Conservation (phyloP, 371 early-diverging fungal species). For the Homolaphlyctis polyrhiza region DNA sequence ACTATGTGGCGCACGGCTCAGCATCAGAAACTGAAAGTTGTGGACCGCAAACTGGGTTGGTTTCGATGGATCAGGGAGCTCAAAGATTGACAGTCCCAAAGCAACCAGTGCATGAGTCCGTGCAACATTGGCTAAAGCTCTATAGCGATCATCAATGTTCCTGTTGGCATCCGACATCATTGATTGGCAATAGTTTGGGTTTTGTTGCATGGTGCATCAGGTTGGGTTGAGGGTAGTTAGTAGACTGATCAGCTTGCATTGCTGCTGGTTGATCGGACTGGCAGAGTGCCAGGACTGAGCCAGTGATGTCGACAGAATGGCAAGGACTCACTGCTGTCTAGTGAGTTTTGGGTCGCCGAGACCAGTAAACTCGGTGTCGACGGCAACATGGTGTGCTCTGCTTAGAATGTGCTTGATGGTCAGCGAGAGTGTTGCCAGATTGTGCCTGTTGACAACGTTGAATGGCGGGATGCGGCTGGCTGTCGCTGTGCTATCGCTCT, state of each 20-base stretch:
- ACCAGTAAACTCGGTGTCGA: conserved; percentile 90
- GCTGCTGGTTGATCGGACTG: neutral
- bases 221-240: no score
- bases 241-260: no score
- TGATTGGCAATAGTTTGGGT: no score
- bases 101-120: conserved; percentile 70
- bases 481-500: no score
- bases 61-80: conserved; percentile 21
- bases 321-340: neutral
- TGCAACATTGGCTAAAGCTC: conserved; percentile 58
- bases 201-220: no score
- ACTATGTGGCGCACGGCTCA: conserved; percentile 35
- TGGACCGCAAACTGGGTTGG: conserved; percentile 36
- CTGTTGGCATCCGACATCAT: no score
- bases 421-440: conserved; percentile 34
- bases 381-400: conserved; percentile 61
- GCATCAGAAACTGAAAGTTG: conserved; percentile 55
- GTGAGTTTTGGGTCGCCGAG: conserved; percentile 41
- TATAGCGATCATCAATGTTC: conserved; percentile 69
- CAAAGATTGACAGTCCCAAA: conserved; percentile 69
- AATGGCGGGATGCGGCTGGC: no score
- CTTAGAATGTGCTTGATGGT: conserved; percentile 24
- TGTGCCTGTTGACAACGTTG: conserved; percentile 44
- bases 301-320: no score
- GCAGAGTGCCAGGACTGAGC: no score